Conservation (phyloP, 1,139 yeast species). For the Insectozyma bohioensis region DNA sequence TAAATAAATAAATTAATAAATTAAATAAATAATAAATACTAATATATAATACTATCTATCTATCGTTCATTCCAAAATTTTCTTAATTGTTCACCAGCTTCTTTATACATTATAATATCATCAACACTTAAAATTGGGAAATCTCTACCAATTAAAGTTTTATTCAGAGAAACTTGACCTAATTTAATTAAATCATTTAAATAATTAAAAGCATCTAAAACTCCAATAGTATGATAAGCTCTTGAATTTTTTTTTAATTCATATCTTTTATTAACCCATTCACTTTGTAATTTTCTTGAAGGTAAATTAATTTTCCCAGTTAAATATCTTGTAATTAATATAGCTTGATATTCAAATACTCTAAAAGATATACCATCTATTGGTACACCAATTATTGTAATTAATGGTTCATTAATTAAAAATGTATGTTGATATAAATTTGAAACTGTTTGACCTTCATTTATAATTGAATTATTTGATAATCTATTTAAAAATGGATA, state of each 20-base stretch:
- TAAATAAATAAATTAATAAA: neutral
- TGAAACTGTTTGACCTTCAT: slow-evolving; percentile 31
- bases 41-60: too few species aligned
- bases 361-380: slow-evolving; percentile 40
- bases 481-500: slow-evolving; percentile 39
- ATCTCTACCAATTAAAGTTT: slow-evolving; percentile 25
- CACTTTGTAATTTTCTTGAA: slow-evolving; percentile 23
- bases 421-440: slow-evolving; percentile 40
- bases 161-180: slow-evolving; percentile 25
- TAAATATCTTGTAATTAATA: slow-evolving; percentile 33
- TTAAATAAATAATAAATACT: neutral
- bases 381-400: slow-evolving; percentile 42
- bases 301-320: slow-evolving; percentile 34
- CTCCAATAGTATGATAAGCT: slow-evolving; percentile 43
- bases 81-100: slow-evolving; percentile 21
- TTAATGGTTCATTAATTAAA: slow-evolving; percentile 34
- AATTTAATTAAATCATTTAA: slow-evolving; percentile 22
- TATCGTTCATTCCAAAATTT: slow-evolving; percentile 15
- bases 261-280: slow-evolving; percentile 31
- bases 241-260: slow-evolving; percentile 29
- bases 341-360: slow-evolving; percentile 45
- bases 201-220: slow-evolving; percentile 22
- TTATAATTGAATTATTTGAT: slow-evolving; percentile 22
- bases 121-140: slow-evolving; percentile 32
- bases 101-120: slow-evolving; percentile 22